These are phyloP conservation scores for Thymus quinquecostatus DNA, from an alignment of 257 asterid genomes.

Conservation along the genomic window DNA sequence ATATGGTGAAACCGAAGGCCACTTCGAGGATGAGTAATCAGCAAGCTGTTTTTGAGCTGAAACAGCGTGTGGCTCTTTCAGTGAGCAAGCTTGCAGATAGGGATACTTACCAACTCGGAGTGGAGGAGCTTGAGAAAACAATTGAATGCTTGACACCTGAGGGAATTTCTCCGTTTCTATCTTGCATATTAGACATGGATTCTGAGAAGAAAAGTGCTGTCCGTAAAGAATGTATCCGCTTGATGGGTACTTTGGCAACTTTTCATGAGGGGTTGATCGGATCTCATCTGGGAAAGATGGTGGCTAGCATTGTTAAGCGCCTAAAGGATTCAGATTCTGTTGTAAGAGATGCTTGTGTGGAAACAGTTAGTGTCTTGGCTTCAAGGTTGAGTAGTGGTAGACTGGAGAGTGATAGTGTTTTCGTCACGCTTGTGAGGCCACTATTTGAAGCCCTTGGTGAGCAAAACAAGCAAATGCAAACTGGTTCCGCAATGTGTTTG, in stretches of 20 bases:
- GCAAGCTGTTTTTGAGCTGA: slow-evolving; percentile 77
- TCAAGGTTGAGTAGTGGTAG: slow-evolving; percentile 64
- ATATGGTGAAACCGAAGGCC: slow-evolving; percentile 66
- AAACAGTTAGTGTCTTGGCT: slow-evolving; percentile 78
- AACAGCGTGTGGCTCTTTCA: slow-evolving; percentile 76
- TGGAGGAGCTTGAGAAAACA: slow-evolving; percentile 78
- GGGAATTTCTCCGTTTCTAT: slow-evolving; percentile 68
- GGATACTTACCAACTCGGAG: slow-evolving; percentile 86
- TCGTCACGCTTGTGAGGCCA: slow-evolving; percentile 81
- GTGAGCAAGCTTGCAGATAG: slow-evolving; percentile 90
- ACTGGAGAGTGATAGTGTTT: slow-evolving; percentile 60
- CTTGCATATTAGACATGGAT: slow-evolving; percentile 85
- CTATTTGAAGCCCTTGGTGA: slow-evolving; percentile 95
- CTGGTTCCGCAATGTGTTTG: slow-evolving; percentile 88
- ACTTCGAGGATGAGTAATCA: slow-evolving; percentile 57
- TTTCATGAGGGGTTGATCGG: slow-evolving; percentile 60
- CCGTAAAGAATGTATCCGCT: slow-evolving; percentile 87
- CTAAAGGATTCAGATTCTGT: slow-evolving; percentile 87
- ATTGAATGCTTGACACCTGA: slow-evolving; percentile 72
- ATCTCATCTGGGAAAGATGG: slow-evolving; percentile 79
- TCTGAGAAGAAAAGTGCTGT: slow-evolving; percentile 80
- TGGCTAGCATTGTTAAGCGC: slow-evolving; percentile 82
- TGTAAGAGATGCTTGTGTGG: slow-evolving; percentile 84
- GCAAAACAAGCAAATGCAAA: slow-evolving; percentile 82
- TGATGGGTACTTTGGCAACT: slow-evolving; percentile 73